Percentiles rank a stretch among this genome's conserved stretches.
Conservation (phyloP, 768 basidiomycete species). For the Termitomyces eurrhizus region DNA sequence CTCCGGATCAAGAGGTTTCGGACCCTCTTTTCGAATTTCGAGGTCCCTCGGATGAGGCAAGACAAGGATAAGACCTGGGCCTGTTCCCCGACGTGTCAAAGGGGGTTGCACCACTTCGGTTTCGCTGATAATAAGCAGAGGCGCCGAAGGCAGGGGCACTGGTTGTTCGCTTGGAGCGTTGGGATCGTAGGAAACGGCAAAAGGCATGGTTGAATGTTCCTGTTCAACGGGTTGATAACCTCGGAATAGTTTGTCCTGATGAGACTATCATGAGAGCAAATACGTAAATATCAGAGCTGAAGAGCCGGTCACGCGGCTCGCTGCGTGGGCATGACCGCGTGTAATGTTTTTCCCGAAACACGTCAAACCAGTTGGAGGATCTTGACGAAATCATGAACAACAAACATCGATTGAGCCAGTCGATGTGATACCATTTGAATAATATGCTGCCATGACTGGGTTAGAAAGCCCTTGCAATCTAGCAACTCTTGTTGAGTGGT, state of each 20-base stretch:
- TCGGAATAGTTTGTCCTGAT: neutral
- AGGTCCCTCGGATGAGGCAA: slow-evolving; percentile 29
- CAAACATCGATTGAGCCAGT: too few relatives aligned
- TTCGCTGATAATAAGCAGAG: slow-evolving; percentile 25
- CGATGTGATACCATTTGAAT: too few relatives aligned
- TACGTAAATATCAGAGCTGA: too few relatives aligned
- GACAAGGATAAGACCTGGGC: slow-evolving; percentile 44
- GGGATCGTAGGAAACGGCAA: slow-evolving; percentile 32
- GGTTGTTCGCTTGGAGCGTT: slow-evolving; percentile 34
- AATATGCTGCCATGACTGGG: too few relatives aligned
- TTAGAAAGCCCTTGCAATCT: too few relatives aligned
- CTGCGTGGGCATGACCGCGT: too few relatives aligned
- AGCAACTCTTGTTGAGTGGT: too few relatives aligned
- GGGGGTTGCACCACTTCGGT: slow-evolving; percentile 41
- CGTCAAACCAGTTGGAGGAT: too few relatives aligned
- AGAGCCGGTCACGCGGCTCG: too few relatives aligned
- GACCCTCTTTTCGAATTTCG: slow-evolving; percentile 15
- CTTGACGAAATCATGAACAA: too few relatives aligned
- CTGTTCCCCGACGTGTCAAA: slow-evolving; percentile 42
- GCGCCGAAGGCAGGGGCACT: slow-evolving; percentile 39
- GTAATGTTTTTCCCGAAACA: too few relatives aligned
- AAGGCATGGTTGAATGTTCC: slow-evolving; percentile 3
- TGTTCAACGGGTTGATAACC: neutral
- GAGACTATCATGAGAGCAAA: too few relatives aligned
- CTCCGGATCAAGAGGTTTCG: slow-evolving; percentile 40